Conservation (phyloP, 2,329 filamentous ascomycete genomes). For the Colletotrichum neosansevieriae region DNA sequence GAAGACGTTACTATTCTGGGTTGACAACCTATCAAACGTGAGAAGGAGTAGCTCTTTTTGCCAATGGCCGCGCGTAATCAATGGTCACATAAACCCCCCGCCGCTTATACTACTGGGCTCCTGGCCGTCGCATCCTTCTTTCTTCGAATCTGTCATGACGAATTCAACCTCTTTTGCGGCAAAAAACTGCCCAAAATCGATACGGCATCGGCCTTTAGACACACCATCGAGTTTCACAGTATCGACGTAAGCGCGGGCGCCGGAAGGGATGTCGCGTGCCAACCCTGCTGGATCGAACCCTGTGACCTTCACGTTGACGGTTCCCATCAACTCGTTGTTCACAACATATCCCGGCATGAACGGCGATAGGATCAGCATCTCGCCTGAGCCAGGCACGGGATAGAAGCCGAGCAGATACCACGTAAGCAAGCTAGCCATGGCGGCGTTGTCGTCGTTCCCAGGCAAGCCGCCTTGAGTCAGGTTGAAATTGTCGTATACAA, state of each 20-base stretch:
- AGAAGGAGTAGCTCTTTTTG: too few relatives aligned
- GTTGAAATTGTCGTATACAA: conserved; percentile 20
- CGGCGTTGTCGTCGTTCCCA: conserved; percentile 9
- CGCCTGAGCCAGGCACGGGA: background rate
- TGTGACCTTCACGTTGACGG: conserved; percentile 1
- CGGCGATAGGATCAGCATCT: conserved; percentile 14
- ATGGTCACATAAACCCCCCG: background rate
- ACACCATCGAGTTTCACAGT: conserved; percentile 9
- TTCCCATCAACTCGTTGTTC: background rate
- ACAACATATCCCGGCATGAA: conserved; percentile 6
- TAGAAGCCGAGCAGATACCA: conserved; percentile 13
- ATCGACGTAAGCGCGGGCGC: conserved; percentile 4
- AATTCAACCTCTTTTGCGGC: conserved; percentile 6
- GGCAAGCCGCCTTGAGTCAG: background rate
- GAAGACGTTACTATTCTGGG: too few relatives aligned
- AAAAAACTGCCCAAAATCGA: conserved; percentile 14
- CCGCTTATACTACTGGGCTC: conserved; percentile 8
- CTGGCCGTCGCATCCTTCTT: conserved; percentile 14
- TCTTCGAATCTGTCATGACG: background rate
- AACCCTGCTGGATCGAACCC: background rate
- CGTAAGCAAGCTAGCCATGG: conserved; percentile 2
- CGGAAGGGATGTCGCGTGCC: background rate
- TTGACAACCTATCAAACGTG: too few relatives aligned
- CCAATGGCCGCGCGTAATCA: background rate
- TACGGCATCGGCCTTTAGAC: background rate